phyloP scores from a whole-genome alignment of 257 asterid species.

The Verbascum thapsus region DNA sequence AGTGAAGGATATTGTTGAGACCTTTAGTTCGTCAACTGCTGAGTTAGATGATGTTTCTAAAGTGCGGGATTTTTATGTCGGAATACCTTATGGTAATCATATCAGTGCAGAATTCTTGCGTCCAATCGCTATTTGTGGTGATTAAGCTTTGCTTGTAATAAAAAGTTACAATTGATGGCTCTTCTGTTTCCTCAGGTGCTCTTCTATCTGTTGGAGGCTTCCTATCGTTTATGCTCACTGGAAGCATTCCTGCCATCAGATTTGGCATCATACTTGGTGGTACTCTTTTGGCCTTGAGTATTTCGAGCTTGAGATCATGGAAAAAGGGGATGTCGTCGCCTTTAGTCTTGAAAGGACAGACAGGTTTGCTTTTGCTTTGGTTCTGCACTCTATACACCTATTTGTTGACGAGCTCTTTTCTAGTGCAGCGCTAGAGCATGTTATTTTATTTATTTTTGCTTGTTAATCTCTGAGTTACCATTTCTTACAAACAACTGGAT shows the following conservation, averaged over 20 bases:
- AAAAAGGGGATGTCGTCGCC: slow-evolving; percentile 64
- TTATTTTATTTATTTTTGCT: neutral
- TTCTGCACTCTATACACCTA: neutral
- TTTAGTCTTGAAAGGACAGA: slow-evolving; percentile 72
- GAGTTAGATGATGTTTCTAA: slow-evolving; percentile 63
- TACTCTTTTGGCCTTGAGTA: slow-evolving; percentile 73
- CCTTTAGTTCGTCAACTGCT: slow-evolving; percentile 66
- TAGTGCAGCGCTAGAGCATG: slow-evolving; percentile 3
- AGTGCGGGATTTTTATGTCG: slow-evolving; percentile 77
- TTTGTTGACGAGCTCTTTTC: neutral
- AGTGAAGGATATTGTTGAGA: slow-evolving; percentile 78
- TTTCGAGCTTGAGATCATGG: slow-evolving; percentile 83
- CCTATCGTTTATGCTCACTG: slow-evolving; percentile 77
- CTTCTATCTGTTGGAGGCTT: slow-evolving; percentile 76
- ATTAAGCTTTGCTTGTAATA: slow-evolving; percentile 7
- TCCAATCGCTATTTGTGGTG: slow-evolving; percentile 7
- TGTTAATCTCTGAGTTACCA: neutral
- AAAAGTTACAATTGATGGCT: neutral
- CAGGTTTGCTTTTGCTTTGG: slow-evolving; percentile 53
- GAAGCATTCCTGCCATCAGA: slow-evolving; percentile 75
- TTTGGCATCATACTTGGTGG: slow-evolving; percentile 90
- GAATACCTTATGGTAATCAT: slow-evolving; percentile 85
- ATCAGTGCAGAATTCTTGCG: slow-evolving; percentile 1
- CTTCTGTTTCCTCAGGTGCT: slow-evolving; percentile 52
- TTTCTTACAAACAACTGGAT: neutral